Conservation (phyloP, 495 filamentous ascomycete genomes). For the Friedmanniomyces simplex region DNA sequence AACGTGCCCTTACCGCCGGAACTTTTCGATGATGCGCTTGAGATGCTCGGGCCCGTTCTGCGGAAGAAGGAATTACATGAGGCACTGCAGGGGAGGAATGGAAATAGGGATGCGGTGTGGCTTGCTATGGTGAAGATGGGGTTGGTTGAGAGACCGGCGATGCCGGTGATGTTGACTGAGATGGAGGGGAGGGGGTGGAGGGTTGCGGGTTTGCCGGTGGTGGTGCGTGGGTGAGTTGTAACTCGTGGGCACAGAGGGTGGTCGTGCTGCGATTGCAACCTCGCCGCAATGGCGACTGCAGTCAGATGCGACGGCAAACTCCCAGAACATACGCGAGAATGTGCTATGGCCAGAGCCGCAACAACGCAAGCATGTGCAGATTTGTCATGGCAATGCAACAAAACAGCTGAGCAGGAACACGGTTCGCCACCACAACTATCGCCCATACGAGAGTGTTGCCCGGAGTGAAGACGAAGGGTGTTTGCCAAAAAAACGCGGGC, state of each 20-base stretch:
- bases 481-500: not conserved
- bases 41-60: slow-evolving; percentile 45
- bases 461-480: not conserved
- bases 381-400: no score
- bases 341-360: no score
- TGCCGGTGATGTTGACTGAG: not conserved
- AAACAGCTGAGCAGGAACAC: no score
- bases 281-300: not conserved
- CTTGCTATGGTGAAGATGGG: slow-evolving; percentile 27
- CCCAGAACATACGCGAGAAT: no score
- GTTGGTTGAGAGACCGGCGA: not conserved
- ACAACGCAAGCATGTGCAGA: no score
- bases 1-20: slow-evolving; percentile 50
- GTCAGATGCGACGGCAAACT: no score
- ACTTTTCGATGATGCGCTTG: slow-evolving; percentile 58
- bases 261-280: not conserved
- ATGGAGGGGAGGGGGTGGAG: not conserved
- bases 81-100: slow-evolving; percentile 50
- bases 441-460: not conserved
- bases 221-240: not conserved
- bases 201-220: not conserved
- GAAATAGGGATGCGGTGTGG: slow-evolving; percentile 68
- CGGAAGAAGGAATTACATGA: slow-evolving; percentile 38
- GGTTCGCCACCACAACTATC: no score
- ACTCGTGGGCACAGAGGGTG: not conserved